These are phyloP conservation scores for Xerocomus minutiporus DNA, from an alignment of 1,284 basidiomycete genomes.

Conservation along the genomic window DNA sequence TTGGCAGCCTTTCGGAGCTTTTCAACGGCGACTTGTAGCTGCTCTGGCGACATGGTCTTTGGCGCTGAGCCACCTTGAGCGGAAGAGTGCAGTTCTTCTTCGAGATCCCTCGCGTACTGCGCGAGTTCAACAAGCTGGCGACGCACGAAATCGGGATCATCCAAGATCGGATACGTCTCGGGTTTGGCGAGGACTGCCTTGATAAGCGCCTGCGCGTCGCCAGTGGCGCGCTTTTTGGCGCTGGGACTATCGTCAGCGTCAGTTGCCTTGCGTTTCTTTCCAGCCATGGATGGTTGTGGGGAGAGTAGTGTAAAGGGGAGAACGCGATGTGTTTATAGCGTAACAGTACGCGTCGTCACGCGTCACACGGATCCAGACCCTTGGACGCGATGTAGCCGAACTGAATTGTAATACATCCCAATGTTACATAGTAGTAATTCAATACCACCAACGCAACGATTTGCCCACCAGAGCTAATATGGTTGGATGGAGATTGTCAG, in stretches of 20 bases:
- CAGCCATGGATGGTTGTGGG: conserved; percentile 11
- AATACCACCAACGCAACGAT: too few species aligned
- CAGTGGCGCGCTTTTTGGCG: conserved; percentile 31
- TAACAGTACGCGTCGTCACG: conserved; percentile 24
- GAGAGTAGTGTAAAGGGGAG: background rate
- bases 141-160: conserved; percentile 33
- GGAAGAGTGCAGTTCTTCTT: conserved; percentile 29
- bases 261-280: conserved; percentile 37
- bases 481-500: too few species aligned
- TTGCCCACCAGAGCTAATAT: too few species aligned
- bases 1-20: conserved; percentile 44
- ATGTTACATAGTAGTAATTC: too few species aligned
- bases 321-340: conserved; percentile 12
- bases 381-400: too few species aligned
- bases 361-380: conserved; percentile 9
- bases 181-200: conserved; percentile 36
- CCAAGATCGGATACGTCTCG: conserved; percentile 35
- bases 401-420: too few species aligned
- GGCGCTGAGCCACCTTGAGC: conserved; percentile 26
- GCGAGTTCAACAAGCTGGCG: conserved; percentile 38
- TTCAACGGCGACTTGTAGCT: conserved; percentile 43
- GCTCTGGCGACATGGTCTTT: conserved; percentile 37
- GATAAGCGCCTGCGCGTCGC: conserved; percentile 36
- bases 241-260: conserved; percentile 19
- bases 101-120: conserved; percentile 43